Evolutionary conservation across 2,329 filamentous ascomycete genomes (phyloP).

Genomic region (Huntiella decipiens): DNA sequence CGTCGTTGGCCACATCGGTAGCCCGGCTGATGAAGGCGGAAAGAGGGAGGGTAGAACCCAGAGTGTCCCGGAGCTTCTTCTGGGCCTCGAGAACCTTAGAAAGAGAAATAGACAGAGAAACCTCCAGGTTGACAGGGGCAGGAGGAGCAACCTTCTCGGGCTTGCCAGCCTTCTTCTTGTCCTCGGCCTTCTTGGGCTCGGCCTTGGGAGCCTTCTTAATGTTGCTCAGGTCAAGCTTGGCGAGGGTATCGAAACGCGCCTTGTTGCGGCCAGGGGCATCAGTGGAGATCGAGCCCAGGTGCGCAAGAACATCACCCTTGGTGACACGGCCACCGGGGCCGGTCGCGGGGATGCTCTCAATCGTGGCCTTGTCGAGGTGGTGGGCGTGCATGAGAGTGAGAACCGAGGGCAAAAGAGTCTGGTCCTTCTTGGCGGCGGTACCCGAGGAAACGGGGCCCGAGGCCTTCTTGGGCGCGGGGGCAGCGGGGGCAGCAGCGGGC

Average conservation of each 20-base stretch:
- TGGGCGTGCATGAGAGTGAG: conserved; percentile 63
- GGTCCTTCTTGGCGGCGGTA: conserved; percentile 22
- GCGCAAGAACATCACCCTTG: conserved; percentile 89
- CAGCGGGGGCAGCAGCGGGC: conserved; percentile 9
- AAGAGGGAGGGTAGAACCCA: conserved; percentile 66
- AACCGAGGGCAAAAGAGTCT: conserved; percentile 61
- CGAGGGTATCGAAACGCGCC: conserved; percentile 51
- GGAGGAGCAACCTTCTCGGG: conserved; percentile 22
- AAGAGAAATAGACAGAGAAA: conserved; percentile 63
- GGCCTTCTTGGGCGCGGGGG: conserved; percentile 14
- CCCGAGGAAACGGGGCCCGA: conserved; percentile 19
- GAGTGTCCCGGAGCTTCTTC: conserved; percentile 54
- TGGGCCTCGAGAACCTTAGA: conserved; percentile 62
- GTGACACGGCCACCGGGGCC: conserved; percentile 76
- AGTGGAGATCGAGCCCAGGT: conserved; percentile 58
- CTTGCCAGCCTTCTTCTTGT: conserved; percentile 21
- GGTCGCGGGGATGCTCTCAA: conserved; percentile 66
- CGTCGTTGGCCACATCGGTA: conserved; percentile 70
- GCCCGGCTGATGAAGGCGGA: conserved; percentile 77
- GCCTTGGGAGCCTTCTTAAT: conserved; percentile 57
- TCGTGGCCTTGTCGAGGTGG: conserved; percentile 53
- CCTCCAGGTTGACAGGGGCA: conserved; percentile 28
- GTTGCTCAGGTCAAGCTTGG: conserved; percentile 83
- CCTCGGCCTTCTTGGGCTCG: conserved; percentile 18
- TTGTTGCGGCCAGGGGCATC: conserved; percentile 54